Evolutionary conservation across 768 basidiomycete species (phyloP), one percentile per base, ranked within the genome.

Genomic region (Goffeauzyma gilvescens): DNA sequence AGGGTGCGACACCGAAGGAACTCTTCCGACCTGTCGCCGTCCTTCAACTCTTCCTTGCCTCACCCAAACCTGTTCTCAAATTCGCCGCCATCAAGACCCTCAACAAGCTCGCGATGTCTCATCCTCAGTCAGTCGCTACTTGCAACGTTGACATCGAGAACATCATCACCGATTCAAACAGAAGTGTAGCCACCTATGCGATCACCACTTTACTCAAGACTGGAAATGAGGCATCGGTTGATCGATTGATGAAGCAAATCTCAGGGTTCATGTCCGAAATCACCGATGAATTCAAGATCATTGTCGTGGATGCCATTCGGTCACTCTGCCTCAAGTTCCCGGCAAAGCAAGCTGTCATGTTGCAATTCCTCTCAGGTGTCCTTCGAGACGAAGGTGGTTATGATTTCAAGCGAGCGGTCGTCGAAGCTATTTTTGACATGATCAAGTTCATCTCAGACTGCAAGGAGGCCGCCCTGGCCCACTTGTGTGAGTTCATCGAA

Each of bases 401-500:
- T 65, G 93, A 98, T 60, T 98, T 95, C 72, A 98, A 98, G 68
- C 85, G 89, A 34, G 85, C 93, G 6, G 85, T 96, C 36, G 93
- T 98, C 25, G 93, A 96, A 66, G 90, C 93, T 15, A 96, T 98
- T 60, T 96, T 98, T 61, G 93, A 98, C 65, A 98, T 98, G 93
- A 84, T 98, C 72, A 95, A 90, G 60, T 96, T 75, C 67, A 95
- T 98, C 55, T 68, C 70, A 33, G 90, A 95, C 39, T 83, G 80
- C 68, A 90, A 93, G 68, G 93, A 98, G 62, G 82, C 93, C 57
- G 93, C 93, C 1, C 73, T 98, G 33, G 90, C 90, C 15, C 86
- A 98, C 58, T 74, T 98, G 17, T 98, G 93, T 70, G 93, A 98
- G 63, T 98, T 98, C 62, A 98, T 98, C 61, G 93, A 98, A 66